phyloP scores from a whole-genome alignment of 805 yeast species.

The Starmerella floricola region DNA sequence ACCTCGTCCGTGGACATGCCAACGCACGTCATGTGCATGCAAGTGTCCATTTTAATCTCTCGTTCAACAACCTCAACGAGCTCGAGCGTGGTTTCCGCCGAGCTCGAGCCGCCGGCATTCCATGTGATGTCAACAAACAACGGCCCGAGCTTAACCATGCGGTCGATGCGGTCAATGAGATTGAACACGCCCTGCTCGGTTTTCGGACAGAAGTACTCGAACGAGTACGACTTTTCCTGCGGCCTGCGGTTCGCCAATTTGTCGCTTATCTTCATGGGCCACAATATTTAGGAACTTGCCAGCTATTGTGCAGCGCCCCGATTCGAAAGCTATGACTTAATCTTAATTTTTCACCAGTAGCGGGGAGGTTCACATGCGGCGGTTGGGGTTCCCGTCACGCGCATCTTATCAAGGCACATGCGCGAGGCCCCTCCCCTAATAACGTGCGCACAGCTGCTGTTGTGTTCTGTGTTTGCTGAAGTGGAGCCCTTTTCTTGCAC shows the following conservation, averaged over 20 bases:
- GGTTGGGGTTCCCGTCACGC: no score
- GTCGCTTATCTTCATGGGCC: conserved; percentile 39
- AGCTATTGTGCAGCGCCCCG: no score
- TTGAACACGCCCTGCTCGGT: conserved; percentile 95
- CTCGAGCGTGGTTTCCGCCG: conserved; percentile 61
- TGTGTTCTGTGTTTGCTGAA: no score
- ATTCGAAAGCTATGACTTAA: no score
- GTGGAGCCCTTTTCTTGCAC: no score
- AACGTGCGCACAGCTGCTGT: no score
- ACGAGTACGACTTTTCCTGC: conserved; percentile 55
- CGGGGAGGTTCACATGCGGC: no score
- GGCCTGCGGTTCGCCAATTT: conserved; percentile 29
- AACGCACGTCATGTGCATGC: conserved; percentile 96
- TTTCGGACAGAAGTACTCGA: conserved; percentile 95
- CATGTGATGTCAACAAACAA: conserved; percentile 91
- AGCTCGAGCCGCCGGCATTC: conserved; percentile 93
- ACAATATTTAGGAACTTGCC: no score
- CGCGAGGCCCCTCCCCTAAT: no score
- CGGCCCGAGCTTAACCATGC: conserved; percentile 88
- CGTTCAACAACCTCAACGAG: conserved; percentile 85
- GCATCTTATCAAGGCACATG: no score
- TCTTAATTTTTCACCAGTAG: no score
- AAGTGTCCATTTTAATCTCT: conserved; percentile 83
- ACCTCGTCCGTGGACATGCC: conserved; percentile 76
- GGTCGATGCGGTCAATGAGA: conserved; percentile 90